These are phyloP conservation scores for Pachysandra terminalis DNA, from an alignment of 164 flowering plant species.

Conservation along the genomic window DNA sequence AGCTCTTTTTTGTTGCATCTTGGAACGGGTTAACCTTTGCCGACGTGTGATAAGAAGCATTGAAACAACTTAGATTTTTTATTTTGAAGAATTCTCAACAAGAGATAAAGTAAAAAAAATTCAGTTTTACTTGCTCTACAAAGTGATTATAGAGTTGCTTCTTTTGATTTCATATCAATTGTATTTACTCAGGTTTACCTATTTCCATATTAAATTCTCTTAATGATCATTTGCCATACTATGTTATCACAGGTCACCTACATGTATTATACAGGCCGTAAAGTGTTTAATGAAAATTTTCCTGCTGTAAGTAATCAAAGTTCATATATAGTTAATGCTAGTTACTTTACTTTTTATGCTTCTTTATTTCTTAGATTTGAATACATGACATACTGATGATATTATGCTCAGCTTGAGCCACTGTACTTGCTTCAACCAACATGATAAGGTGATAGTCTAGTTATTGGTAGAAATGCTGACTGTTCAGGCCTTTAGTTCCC, in stretches of 20 bases:
- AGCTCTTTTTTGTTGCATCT: slow-evolving; percentile 46
- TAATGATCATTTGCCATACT: neutral
- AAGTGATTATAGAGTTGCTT: too few relatives aligned
- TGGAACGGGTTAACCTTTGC: slow-evolving; percentile 95
- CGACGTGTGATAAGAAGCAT: slow-evolving; percentile 97
- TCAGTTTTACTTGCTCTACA: neutral
- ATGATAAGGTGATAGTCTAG: too few relatives aligned
- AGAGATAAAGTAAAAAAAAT: slow-evolving; percentile 75
- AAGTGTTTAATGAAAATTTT: slow-evolving; percentile 93
- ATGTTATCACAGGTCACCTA: slow-evolving; percentile 69
- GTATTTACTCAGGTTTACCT: neutral
- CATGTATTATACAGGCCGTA: slow-evolving; percentile 99
- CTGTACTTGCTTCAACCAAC: too few relatives aligned
- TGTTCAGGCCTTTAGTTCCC: too few relatives aligned
- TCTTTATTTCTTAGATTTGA: neutral
- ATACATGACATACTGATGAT: neutral
- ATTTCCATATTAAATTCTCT: neutral
- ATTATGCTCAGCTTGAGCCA: neutral
- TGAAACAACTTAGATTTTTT: slow-evolving; percentile 94
- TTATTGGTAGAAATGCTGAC: too few relatives aligned
- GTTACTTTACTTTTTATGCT: neutral
- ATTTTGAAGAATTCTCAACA: slow-evolving; percentile 93
- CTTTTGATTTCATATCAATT: neutral
- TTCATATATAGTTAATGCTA: neutral
- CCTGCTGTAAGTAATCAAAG: slow-evolving; percentile 58